These are phyloP conservation scores for Nicotiana tomentosiformis DNA, from an alignment of 257 asterid species.

Conservation along the genomic window DNA sequence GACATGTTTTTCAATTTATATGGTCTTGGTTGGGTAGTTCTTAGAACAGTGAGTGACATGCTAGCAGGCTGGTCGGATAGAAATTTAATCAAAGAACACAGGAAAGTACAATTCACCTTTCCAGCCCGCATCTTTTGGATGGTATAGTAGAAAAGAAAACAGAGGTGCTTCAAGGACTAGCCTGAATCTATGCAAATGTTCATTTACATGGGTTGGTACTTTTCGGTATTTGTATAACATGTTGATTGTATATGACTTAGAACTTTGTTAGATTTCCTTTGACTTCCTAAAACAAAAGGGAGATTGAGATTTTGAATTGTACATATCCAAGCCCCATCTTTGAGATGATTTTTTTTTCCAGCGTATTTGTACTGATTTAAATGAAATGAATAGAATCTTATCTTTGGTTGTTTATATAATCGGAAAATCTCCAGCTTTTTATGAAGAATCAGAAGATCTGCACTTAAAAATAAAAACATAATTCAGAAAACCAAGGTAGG, in stretches of 20 bases:
- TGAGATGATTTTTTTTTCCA: background rate
- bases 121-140: background rate
- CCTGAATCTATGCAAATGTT: background rate
- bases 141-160: background rate
- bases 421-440: background rate
- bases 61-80: background rate
- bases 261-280: background rate
- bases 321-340: background rate
- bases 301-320: background rate
- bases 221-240: background rate
- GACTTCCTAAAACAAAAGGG: background rate
- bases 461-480: background rate
- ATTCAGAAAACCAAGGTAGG: background rate
- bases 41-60: background rate
- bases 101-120: background rate
- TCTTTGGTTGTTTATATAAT: background rate
- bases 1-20: background rate
- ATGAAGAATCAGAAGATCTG: background rate
- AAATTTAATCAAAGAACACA: background rate
- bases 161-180: background rate
- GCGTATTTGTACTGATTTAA: background rate
- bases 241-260: background rate
- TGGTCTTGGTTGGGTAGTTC: background rate
- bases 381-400: background rate
- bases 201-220: background rate